Percentiles rank a stretch among this genome's conserved stretches.
Conservation (phyloP, 1,284 basidiomycete genomes). For the Cryptococcus wingfieldii region DNA sequence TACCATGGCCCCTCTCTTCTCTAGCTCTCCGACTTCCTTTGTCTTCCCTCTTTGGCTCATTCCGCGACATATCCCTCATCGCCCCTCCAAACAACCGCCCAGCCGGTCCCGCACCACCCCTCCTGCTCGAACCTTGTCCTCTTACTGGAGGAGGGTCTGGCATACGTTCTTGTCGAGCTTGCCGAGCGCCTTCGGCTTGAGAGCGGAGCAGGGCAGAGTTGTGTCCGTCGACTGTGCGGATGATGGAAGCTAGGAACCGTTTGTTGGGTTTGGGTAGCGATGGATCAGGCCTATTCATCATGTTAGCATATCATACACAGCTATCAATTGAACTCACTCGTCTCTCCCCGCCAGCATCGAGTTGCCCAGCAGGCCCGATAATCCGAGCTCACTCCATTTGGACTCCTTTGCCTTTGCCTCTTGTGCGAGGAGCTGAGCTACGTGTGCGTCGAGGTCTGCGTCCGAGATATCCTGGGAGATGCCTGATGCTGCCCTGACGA, state of each 20-base stretch:
- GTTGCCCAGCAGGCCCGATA: slow-evolving; percentile 44
- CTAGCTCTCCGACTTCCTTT: slow-evolving; percentile 1
- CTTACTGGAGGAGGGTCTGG: neutral
- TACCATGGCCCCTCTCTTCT: slow-evolving; percentile 3
- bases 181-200: slow-evolving; percentile 69
- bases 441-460: slow-evolving; percentile 79
- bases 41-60: neutral
- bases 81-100: slow-evolving; percentile 41
- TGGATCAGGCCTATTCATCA: slow-evolving; percentile 36
- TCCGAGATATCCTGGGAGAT: slow-evolving; percentile 64
- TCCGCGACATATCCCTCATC: slow-evolving; percentile 19
- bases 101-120: slow-evolving; percentile 11
- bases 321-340: slow-evolving; percentile 54
- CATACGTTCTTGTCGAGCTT: slow-evolving; percentile 53
- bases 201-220: slow-evolving; percentile 74
- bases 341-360: slow-evolving; percentile 51
- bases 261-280: slow-evolving; percentile 77
- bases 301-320: neutral
- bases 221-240: slow-evolving; percentile 85
- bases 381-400: slow-evolving; percentile 46
- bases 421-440: slow-evolving; percentile 78
- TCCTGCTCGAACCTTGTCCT: neutral
- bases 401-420: slow-evolving; percentile 87
- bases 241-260: slow-evolving; percentile 80
- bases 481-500: slow-evolving; percentile 72